Evolutionary conservation across 768 basidiomycete species (phyloP), one percentile per base, ranked within the genome.

Genomic region (Mycena crocata): DNA sequence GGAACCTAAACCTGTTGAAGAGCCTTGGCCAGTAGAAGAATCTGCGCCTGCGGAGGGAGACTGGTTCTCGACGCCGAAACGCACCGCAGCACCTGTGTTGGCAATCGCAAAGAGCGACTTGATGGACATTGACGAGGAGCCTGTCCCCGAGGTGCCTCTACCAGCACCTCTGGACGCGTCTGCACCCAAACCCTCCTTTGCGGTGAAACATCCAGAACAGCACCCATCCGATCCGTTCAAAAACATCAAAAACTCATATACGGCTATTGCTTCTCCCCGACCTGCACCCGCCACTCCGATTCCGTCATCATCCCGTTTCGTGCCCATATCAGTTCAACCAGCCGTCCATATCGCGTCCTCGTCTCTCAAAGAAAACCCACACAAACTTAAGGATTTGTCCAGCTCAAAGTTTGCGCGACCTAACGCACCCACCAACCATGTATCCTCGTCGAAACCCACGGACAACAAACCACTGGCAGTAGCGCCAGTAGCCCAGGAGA

Each of bases 51-150:
- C 55, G 3, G 63, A 66, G 23, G 73, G 73, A 44, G 71, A 76
- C 42, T 81, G 80, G 81, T 81, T 76, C 59, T 55, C 68, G 17
- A 76, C 78, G 14, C 78, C 79, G 17, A 57, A 58, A 9, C 28
- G 64, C 13, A 61, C 74, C 28, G 71, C 60, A 30, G 28, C 74
- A 19, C 67, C 76, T 30, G 37, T 19, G 24, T 56, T 71, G n/a
- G 63, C 72, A 50, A 23, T 57, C 5, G 10, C 42, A 13, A 21
- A 57, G 48, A 14, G 57, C 49, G 23, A 60, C 64, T 3, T 70
- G 51, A 67, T 54, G 56, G 59, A 34, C 46, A 42, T 67, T 13
- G 66, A 67, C 51, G 64, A 66, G n/a, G 57, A 52, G 13, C 34
- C 62, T 15, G 9, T 30, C 6, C 24, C 15, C 34, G 71, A 7